Percentiles rank a stretch among this genome's conserved stretches.
Evolutionary conservation across 805 yeast species (phyloP).

Genomic region (Ogataea minuta): DNA sequence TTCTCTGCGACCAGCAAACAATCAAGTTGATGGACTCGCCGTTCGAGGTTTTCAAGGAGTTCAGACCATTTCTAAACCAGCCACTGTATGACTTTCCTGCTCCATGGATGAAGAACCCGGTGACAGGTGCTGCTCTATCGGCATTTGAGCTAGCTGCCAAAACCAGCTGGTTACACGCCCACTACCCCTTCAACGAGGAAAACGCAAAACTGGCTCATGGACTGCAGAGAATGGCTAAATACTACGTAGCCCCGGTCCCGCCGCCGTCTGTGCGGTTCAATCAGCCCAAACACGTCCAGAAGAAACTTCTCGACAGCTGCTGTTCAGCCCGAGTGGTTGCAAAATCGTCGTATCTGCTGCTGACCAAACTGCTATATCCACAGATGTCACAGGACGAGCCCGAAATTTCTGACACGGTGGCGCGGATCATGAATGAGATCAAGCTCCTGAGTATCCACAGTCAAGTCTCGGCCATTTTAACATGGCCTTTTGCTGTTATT

Average conservation of each 20-base stretch:
- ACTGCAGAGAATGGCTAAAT: constrained; percentile 13
- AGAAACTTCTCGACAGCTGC: constrained; percentile 17
- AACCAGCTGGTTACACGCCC: constrained; percentile 33
- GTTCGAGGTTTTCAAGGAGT: constrained; percentile 35
- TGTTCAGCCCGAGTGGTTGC: constrained; percentile 12
- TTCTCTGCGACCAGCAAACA: constrained; percentile 31
- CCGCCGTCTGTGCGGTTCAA: constrained; percentile 12
- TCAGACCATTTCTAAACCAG: constrained; percentile 30
- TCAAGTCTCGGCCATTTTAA: constrained; percentile 8
- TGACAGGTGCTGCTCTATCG: constrained; percentile 37
- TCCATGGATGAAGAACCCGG: constrained; percentile 41
- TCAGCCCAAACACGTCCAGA: constrained; percentile 15
- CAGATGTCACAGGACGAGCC: constrained; percentile 7
- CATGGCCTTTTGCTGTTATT: constrained; percentile 19
- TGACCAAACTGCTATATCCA: constrained; percentile 13
- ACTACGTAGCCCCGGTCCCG: constrained; percentile 19
- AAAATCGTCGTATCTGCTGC: constrained; percentile 6
- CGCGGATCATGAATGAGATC: constrained; percentile 2
- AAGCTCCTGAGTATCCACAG: constrained; percentile 14
- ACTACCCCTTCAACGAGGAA: constrained; percentile 11
- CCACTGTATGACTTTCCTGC: constrained; percentile 34
- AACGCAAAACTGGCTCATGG: constrained; percentile 6
- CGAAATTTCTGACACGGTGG: constrained; percentile 7
- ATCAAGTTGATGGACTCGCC: constrained; percentile 38
- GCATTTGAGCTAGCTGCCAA: constrained; percentile 38